These are phyloP conservation scores for Thalia dealbata DNA, from an alignment of 176 grass and related monocot genomes.

Conservation along the genomic window DNA sequence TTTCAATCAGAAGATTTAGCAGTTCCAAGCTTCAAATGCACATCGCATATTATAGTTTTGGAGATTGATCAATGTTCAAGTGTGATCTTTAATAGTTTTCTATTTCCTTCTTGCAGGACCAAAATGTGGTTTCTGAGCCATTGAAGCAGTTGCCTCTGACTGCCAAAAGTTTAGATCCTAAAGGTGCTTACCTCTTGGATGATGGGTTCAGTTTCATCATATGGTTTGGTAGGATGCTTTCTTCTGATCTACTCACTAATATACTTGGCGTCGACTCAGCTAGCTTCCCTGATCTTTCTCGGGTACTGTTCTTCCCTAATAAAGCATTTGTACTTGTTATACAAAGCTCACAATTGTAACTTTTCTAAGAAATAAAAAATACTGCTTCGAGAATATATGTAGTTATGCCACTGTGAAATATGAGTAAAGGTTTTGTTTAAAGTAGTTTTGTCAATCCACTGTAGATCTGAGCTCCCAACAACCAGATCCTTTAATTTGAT, in stretches of 20 bases:
- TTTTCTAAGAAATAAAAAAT: not conserved
- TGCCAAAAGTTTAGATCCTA: slow-evolving; percentile 61
- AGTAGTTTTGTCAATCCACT: too few relatives aligned
- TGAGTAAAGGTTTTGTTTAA: not conserved
- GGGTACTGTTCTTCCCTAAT: slow-evolving; percentile 27
- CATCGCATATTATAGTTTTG: not conserved
- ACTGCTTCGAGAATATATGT: not conserved
- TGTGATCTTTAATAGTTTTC: not conserved
- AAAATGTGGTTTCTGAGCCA: slow-evolving; percentile 30
- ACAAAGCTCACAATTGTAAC: not conserved
- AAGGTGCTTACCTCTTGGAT: slow-evolving; percentile 76
- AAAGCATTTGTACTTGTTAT: not conserved
- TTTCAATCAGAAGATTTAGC: not conserved
- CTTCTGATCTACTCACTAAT: slow-evolving; percentile 51
- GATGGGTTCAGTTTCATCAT: slow-evolving; percentile 78
- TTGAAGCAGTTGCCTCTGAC: slow-evolving; percentile 48
- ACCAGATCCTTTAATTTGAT: too few relatives aligned
- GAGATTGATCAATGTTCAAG: not conserved
- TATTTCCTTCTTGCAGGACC: slow-evolving; percentile 33
- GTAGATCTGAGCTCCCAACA: too few relatives aligned
- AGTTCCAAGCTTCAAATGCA: not conserved
- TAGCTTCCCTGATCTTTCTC: slow-evolving; percentile 71
- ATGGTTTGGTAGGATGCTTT: slow-evolving; percentile 77
- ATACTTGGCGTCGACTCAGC: slow-evolving; percentile 57
- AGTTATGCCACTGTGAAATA: not conserved